These are phyloP conservation scores for Boletus subparvulus DNA, from an alignment of 768 basidiomycete genomes.

Conservation along the genomic window DNA sequence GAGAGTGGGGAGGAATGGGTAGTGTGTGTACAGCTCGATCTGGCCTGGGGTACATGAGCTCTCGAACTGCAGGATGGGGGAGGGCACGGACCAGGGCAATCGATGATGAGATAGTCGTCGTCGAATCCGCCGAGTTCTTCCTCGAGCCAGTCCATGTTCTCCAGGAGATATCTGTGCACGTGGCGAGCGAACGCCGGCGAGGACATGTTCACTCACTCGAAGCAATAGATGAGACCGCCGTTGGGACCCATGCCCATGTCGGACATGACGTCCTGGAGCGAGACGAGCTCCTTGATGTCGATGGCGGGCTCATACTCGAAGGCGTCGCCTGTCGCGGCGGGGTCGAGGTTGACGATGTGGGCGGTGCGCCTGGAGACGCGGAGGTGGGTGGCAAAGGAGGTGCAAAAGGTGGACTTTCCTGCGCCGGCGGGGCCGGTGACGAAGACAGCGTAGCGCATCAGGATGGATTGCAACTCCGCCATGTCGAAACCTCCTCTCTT, in stretches of 20 bases:
- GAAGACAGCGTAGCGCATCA: conserved; percentile 86
- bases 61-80: background rate
- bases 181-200: background rate
- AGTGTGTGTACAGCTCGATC: conserved; percentile 98
- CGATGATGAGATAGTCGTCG: conserved; percentile 92
- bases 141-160: conserved; percentile 98
- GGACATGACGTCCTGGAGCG: conserved; percentile 92
- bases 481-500: conserved; percentile 81
- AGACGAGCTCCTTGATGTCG: conserved; percentile 92
- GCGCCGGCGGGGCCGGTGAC: conserved; percentile 97
- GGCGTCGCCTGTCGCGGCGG: conserved; percentile 80
- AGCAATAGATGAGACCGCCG: conserved; percentile 96
- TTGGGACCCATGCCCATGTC: conserved; percentile 96
- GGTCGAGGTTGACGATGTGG: conserved; percentile 97
- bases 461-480: conserved; percentile 33
- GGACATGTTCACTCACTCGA: conserved; percentile 84
- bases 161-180: conserved; percentile 75
- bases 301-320: conserved; percentile 92
- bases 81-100: conserved; percentile 74
- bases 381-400: conserved; percentile 86
- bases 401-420: conserved; percentile 94
- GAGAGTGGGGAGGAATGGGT: conserved; percentile 91
- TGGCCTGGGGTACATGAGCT: conserved; percentile 58
- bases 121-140: conserved; percentile 94
- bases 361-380: conserved; percentile 75